Conservation (phyloP, 2,329 filamentous ascomycete species). For the Cladosporium sp. region DNA sequence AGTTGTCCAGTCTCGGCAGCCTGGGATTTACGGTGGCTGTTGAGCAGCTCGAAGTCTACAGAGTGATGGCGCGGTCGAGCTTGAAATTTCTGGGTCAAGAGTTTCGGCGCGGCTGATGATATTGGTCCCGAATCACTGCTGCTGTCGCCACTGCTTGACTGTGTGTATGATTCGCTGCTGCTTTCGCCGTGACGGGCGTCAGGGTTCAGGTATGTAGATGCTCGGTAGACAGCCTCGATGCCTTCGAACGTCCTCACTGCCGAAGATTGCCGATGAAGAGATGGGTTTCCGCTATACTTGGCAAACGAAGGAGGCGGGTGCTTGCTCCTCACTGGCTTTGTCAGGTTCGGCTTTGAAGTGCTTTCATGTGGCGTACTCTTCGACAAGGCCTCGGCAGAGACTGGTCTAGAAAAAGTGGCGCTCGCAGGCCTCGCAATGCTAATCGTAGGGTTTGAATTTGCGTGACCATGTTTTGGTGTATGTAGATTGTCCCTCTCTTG, state of each 20-base stretch:
- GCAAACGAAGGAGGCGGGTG: slow-evolving; percentile 40
- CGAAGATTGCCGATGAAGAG: slow-evolving; percentile 36
- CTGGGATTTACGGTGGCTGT: slow-evolving; percentile 51
- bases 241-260: slow-evolving; percentile 35
- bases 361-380: background rate
- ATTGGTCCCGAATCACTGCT: slow-evolving; percentile 26
- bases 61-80: slow-evolving; percentile 26
- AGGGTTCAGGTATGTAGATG: slow-evolving; percentile 28
- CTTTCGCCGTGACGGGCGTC: slow-evolving; percentile 21
- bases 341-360: background rate
- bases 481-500: background rate
- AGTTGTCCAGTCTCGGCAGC: slow-evolving; percentile 54
- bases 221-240: slow-evolving; percentile 31
- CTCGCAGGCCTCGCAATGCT: background rate
- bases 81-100: slow-evolving; percentile 23
- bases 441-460: background rate
- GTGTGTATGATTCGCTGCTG: slow-evolving; percentile 27
- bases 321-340: slow-evolving; percentile 27
- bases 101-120: slow-evolving; percentile 29
- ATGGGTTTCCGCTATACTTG: slow-evolving; percentile 40
- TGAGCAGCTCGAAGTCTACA: slow-evolving; percentile 40
- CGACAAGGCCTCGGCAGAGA: background rate
- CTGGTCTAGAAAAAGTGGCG: background rate
- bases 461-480: background rate
- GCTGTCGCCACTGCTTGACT: slow-evolving; percentile 25